phyloP scores from a whole-genome alignment of 805 yeast species.

The Soucietia sequanensis region DNA sequence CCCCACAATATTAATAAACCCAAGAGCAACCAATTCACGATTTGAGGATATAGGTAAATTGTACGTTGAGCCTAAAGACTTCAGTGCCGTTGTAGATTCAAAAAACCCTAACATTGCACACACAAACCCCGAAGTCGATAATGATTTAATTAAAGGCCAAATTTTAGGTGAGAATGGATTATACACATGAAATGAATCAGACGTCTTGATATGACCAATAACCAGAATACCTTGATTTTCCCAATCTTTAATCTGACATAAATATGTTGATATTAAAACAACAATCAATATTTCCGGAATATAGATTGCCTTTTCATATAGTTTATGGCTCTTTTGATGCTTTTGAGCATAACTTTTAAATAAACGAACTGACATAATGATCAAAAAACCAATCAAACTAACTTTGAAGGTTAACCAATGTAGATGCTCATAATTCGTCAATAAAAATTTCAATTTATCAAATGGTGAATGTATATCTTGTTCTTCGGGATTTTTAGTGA shows the following conservation, averaged over 20 bases:
- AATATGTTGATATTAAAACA: slow-evolving; percentile 58
- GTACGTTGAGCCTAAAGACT: slow-evolving; percentile 74
- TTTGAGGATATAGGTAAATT: slow-evolving; percentile 77
- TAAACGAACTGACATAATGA: slow-evolving; percentile 42
- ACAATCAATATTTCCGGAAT: slow-evolving; percentile 84
- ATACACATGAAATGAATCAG: slow-evolving; percentile 41
- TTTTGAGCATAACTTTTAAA: slow-evolving; percentile 31
- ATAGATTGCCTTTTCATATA: slow-evolving; percentile 46
- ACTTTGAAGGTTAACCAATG: slow-evolving; percentile 64
- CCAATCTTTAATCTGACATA: slow-evolving; percentile 50
- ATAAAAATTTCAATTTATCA: slow-evolving; percentile 61
- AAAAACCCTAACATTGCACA: slow-evolving; percentile 88
- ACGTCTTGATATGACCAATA: slow-evolving; percentile 63
- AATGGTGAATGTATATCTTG: slow-evolving; percentile 58
- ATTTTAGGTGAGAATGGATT: slow-evolving; percentile 56
- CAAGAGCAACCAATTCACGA: slow-evolving; percentile 88
- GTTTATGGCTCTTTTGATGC: slow-evolving; percentile 11
- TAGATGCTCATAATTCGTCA: slow-evolving; percentile 42
- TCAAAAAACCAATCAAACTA: slow-evolving; percentile 53
- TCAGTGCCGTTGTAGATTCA: slow-evolving; percentile 90
- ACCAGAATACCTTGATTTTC: slow-evolving; percentile 57
- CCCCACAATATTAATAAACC: slow-evolving; percentile 65
- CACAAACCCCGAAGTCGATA: slow-evolving; percentile 67
- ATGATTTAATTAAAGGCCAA: slow-evolving; percentile 50
- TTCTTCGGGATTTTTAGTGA: slow-evolving; percentile 30